These are phyloP conservation scores for Ascosphaera acerosa DNA, from an alignment of 2,329 filamentous ascomycete species.

Conservation along the genomic window DNA sequence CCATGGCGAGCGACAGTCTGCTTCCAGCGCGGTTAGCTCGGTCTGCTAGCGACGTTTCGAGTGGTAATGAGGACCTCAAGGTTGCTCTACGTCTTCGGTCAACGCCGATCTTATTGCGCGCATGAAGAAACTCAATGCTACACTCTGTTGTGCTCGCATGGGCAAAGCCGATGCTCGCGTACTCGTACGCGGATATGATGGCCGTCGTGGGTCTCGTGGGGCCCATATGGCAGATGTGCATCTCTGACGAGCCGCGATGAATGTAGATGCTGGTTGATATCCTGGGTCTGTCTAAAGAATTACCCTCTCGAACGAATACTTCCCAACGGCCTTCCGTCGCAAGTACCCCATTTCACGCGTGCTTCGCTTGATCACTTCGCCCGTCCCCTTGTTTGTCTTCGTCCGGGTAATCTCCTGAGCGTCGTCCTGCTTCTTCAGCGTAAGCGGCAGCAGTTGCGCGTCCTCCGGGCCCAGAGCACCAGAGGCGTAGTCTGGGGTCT, in stretches of 20 bases:
- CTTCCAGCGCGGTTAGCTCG: too few relatives aligned
- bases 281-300: slow-evolving; percentile 30
- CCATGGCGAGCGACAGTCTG: too few relatives aligned
- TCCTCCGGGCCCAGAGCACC: slow-evolving; percentile 2
- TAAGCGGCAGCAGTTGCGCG: slow-evolving; percentile 38
- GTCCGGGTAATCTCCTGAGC: slow-evolving; percentile 20
- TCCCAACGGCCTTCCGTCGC: slow-evolving; percentile 52
- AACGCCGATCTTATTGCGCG: too few relatives aligned
- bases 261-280: background rate
- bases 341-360: slow-evolving; percentile 50
- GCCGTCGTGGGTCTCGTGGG: slow-evolving; percentile 11
- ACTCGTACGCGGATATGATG: too few relatives aligned
- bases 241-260: background rate
- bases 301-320: slow-evolving; percentile 64
- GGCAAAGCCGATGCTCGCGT: too few relatives aligned
- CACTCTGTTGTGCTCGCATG: too few relatives aligned
- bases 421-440: slow-evolving; percentile 34
- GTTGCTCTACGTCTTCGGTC: too few relatives aligned
- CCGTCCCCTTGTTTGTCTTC: slow-evolving; percentile 34
- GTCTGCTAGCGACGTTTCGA: too few relatives aligned
- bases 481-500: slow-evolving; percentile 1
- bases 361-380: slow-evolving; percentile 43
- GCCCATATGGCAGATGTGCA: background rate
- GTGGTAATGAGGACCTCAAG: too few relatives aligned
- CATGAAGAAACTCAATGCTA: too few relatives aligned